phyloP scores from a whole-genome alignment of 345 rosid genomes.

The Syzygium jambos region DNA sequence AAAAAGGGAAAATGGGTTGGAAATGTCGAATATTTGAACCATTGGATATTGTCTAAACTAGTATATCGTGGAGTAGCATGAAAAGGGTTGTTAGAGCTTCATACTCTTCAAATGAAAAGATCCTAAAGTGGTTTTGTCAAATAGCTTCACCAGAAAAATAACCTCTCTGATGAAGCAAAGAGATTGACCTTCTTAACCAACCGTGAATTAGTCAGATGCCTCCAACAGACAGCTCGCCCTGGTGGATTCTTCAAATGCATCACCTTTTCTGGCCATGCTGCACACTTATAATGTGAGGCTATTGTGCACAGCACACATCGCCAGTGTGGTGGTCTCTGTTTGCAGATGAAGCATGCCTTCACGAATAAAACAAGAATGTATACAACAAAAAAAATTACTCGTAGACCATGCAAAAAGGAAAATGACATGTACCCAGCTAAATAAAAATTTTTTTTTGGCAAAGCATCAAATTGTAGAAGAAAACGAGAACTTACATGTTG shows the following conservation, averaged over 20 bases:
- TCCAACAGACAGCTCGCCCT: slow-evolving; percentile 81
- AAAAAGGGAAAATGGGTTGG: not conserved
- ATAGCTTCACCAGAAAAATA: slow-evolving; percentile 18
- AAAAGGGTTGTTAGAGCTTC: not conserved
- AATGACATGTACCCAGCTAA: not conserved
- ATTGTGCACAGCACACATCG: slow-evolving; percentile 55
- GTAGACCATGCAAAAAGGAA: not conserved
- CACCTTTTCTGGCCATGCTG: slow-evolving; percentile 70
- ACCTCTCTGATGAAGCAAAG: slow-evolving; percentile 24
- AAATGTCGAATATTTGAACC: not conserved
- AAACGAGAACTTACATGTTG: slow-evolving; percentile 54
- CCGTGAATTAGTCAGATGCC: slow-evolving; percentile 74
- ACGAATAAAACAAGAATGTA: not conserved
- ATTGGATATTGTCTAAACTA: not conserved
- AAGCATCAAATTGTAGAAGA: not conserved
- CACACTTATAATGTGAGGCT: slow-evolving; percentile 72
- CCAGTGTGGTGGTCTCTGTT: slow-evolving; percentile 52
- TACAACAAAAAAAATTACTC: not conserved
- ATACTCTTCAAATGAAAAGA: not conserved
- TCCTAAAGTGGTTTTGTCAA: not conserved
- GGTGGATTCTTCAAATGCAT: slow-evolving; percentile 47
- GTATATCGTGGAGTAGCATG: not conserved
- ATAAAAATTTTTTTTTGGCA: no score
- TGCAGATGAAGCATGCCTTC: slow-evolving; percentile 82
- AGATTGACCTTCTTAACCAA: slow-evolving; percentile 65